Base-by-base conservation (phyloP, 306 rosid species). In the Malus sieversii region DNA sequence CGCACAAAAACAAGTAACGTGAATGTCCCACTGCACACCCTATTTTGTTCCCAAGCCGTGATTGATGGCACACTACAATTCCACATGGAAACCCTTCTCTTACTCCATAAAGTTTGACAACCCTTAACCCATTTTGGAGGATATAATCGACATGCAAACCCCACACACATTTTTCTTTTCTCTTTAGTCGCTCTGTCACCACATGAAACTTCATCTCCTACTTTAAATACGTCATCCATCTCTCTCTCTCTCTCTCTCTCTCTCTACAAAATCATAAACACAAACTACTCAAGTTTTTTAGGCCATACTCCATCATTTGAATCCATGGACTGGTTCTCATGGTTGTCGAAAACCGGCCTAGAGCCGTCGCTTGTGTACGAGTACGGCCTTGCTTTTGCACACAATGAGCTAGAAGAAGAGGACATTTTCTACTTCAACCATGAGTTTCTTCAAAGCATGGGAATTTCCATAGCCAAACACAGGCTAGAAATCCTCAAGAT, bases 391-490 rank as follows among this genome's bases (percentile, higher is more conserved):
- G 82, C 86, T 20, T 87, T 96, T 70, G 78, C 97, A 8, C 92
- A 89, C 82, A 92, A 95, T 51, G 96, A 95, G 89, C 93, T 96
- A 14, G 99, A 96, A 80, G 86, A 89, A 70, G 99, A 92, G 73
- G 99, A 92, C 84, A 82, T 87, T 4, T 16, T 81, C 30, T 90
- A 88, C 82, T 92, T 92, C 91, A 95, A 90, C 92, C 97, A 95
- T 44, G 99, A 95, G 83, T 95, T 95, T 71, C 97, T 95, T 11
- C 93, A 85, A 64, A 95, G 97, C 92, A 90, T 95, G 96, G 97
- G 99, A 2, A 90, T 95, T 79, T 90, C 97, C 86, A 89, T 90
- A 77, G 99, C 97, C 78, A 95, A 95, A 69, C 99, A 96, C 78
- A 86, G 99, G 81, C 86, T 92, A 35, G 98, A 96, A 71, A 96